Conservation (phyloP, 768 basidiomycete genomes). For the Harrya chromipes region DNA sequence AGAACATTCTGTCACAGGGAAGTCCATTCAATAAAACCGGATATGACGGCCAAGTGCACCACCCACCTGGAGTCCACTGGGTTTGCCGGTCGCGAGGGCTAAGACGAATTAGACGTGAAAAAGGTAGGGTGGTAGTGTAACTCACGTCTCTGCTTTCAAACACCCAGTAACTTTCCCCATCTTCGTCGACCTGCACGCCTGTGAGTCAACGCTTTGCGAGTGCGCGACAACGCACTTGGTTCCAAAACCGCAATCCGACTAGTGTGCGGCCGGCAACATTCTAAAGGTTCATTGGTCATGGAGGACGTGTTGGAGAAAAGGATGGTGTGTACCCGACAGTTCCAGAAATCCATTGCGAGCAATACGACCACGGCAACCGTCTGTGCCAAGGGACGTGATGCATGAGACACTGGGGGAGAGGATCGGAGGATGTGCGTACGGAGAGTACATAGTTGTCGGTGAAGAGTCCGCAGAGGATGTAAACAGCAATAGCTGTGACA, state of each 20-base stretch:
- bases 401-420: background rate
- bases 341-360: conserved; percentile 98
- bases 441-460: conserved; percentile 91
- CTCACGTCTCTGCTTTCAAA: conserved; percentile 95
- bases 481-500: conserved; percentile 82
- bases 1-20: conserved; percentile 72
- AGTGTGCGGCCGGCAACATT: conserved; percentile 93
- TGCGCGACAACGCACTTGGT: conserved; percentile 54
- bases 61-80: conserved; percentile 81
- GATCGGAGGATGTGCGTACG: conserved; percentile 43
- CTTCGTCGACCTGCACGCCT: conserved; percentile 78
- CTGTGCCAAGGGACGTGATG: conserved; percentile 30
- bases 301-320: background rate
- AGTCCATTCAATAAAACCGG: conserved; percentile 5
- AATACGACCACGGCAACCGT: conserved; percentile 92
- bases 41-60: conserved; percentile 4
- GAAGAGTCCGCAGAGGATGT: conserved; percentile 90
- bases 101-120: conserved; percentile 7
- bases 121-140: conserved; percentile 6
- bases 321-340: conserved; percentile 65
- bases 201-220: background rate
- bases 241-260: conserved; percentile 97
- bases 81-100: conserved; percentile 90
- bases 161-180: conserved; percentile 96
- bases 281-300: conserved; percentile 35